Evolutionary conservation across 257 asterid species (phyloP).

Genomic region (Forsythia viridissima): DNA sequence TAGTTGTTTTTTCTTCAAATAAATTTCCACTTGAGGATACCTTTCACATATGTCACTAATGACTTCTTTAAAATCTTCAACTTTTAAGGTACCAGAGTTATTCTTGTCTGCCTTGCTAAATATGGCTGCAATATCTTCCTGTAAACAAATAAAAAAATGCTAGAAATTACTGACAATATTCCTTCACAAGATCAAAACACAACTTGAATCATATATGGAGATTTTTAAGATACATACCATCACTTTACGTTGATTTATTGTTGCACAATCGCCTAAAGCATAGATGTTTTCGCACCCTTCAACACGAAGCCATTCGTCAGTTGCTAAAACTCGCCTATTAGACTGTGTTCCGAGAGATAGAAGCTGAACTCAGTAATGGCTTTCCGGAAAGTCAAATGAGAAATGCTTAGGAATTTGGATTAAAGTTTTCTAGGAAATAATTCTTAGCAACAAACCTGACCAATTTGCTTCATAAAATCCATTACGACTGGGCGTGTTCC

Average conservation of each 20-base stretch:
- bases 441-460: constrained; percentile 56
- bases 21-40: constrained; percentile 80
- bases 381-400: neutral
- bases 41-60: constrained; percentile 76
- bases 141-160: constrained; percentile 21
- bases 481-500: constrained; percentile 88
- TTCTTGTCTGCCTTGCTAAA: constrained; percentile 87
- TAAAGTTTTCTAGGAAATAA: neutral
- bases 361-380: neutral
- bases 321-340: constrained; percentile 77
- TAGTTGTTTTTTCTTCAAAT: constrained; percentile 67
- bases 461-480: constrained; percentile 98
- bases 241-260: constrained; percentile 83
- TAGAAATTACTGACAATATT: neutral
- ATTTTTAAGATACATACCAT: constrained; percentile 48
- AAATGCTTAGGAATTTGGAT: neutral
- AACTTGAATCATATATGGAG: neutral
- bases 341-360: constrained; percentile 36
- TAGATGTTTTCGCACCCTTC: constrained; percentile 67
- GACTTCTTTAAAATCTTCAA: constrained; percentile 70
- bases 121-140: constrained; percentile 81
- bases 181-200: neutral
- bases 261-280: constrained; percentile 95
- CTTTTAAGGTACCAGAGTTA: constrained; percentile 60
- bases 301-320: constrained; percentile 94